Conservation (phyloP, 2,329 filamentous ascomycete species). For the Helotiales sp. region DNA sequence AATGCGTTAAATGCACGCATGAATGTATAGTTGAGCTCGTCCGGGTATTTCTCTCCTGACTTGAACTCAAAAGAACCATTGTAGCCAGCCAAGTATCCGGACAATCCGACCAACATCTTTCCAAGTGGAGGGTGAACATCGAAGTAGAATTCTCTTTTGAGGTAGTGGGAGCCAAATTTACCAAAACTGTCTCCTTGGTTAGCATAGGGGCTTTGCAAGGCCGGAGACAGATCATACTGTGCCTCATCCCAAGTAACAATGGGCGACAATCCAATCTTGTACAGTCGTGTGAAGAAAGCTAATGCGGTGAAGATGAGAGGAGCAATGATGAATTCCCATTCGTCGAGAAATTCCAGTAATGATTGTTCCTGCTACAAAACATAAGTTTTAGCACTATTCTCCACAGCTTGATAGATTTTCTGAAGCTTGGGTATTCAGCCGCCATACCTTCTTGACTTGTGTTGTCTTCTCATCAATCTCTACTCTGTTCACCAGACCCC, state of each 20-base stretch:
- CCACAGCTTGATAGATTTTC: neutral
- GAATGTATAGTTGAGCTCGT: constrained; percentile 93
- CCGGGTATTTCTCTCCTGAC: constrained; percentile 92
- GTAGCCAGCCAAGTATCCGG: constrained; percentile 94
- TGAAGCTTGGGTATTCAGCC: neutral
- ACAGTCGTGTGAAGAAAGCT: constrained; percentile 66
- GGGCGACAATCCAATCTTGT: constrained; percentile 69
- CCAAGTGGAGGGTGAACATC: constrained; percentile 92
- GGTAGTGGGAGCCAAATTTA: constrained; percentile 98
- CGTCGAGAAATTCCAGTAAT: constrained; percentile 60
- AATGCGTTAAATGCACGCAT: constrained; percentile 98
- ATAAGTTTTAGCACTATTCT: constrained; percentile 27
- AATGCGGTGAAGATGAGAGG: constrained; percentile 61
- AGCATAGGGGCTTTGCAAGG: constrained; percentile 31
- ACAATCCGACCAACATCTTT: constrained; percentile 97
- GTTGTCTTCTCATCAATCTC: constrained; percentile 62
- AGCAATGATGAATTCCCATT: constrained; percentile 63
- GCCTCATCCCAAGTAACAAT: constrained; percentile 79
- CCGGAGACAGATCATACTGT: constrained; percentile 54
- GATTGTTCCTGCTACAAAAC: constrained; percentile 48
- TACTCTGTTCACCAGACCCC: constrained; percentile 35
- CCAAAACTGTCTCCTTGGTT: constrained; percentile 62
- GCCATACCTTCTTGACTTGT: constrained; percentile 54
- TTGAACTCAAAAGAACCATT: constrained; percentile 99
- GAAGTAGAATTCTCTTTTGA: constrained; percentile 99